Conservation (phyloP, 129 eudicot genomes). For the Daucus carota region DH1_v3.0 NC_030385.2:40200501-40201000, state of each 20-base stretch:
- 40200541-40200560: slow-evolving; percentile 92
- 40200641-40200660: not conserved
- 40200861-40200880: slow-evolving; percentile 40
- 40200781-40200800: slow-evolving; percentile 73
- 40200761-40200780: slow-evolving; percentile 89
- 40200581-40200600: slow-evolving; percentile 75
- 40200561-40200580: slow-evolving; percentile 96
- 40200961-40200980: not conserved
- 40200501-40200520: slow-evolving; percentile 57
- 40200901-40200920: not conserved
- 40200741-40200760: slow-evolving; percentile 89
- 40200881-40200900: not conserved
- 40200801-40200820: slow-evolving; percentile 68
- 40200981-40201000: not conserved
- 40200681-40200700: not conserved
- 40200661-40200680: not conserved
- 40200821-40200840: slow-evolving; percentile 90
- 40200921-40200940: not conserved
- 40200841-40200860: slow-evolving; percentile 77
- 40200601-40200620: slow-evolving; percentile 84
- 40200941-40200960: not conserved
- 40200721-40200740: slow-evolving; percentile 31
- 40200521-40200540: slow-evolving; percentile 86
- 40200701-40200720: not conserved
- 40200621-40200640: slow-evolving; percentile 31